Evolutionary conservation across 148 eudicot species (phyloP).

Genomic region (Fagopyrum tataricum): DNA sequence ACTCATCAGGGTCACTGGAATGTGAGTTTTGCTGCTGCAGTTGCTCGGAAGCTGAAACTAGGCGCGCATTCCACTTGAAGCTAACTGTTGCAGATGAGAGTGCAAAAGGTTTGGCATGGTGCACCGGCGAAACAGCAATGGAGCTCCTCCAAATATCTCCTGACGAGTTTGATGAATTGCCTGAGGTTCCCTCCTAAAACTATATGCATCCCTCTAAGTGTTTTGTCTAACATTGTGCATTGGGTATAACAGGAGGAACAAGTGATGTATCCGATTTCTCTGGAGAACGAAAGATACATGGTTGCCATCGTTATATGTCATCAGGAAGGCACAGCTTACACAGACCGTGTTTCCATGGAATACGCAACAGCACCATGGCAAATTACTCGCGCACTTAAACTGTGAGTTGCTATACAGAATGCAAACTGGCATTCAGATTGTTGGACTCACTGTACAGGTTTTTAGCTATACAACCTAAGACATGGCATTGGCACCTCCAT

Average conservation of each 20-base stretch:
- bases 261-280: slow-evolving; percentile 71
- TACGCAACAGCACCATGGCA: slow-evolving; percentile 51
- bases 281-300: slow-evolving; percentile 65
- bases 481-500: neutral
- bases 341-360: slow-evolving; percentile 28
- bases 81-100: slow-evolving; percentile 71
- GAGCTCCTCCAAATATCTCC: slow-evolving; percentile 93
- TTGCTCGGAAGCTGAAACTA: slow-evolving; percentile 40
- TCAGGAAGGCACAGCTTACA: slow-evolving; percentile 30
- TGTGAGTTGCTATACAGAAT: slow-evolving; percentile 11
- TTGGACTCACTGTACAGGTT: neutral
- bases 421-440: neutral
- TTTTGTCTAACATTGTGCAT: neutral
- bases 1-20: slow-evolving; percentile 31
- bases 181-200: slow-evolving; percentile 44
- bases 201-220: too few relatives aligned
- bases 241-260: slow-evolving; percentile 71
- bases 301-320: slow-evolving; percentile 61
- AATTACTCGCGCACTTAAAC: slow-evolving; percentile 71
- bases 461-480: neutral
- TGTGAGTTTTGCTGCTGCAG: slow-evolving; percentile 64
- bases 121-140: slow-evolving; percentile 77
- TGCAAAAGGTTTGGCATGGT: slow-evolving; percentile 76
- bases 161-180: slow-evolving; percentile 64
- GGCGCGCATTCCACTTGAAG: slow-evolving; percentile 59